Evolutionary conservation across 768 basidiomycete species (phyloP).

Genomic region (Boletus sp.): DNA sequence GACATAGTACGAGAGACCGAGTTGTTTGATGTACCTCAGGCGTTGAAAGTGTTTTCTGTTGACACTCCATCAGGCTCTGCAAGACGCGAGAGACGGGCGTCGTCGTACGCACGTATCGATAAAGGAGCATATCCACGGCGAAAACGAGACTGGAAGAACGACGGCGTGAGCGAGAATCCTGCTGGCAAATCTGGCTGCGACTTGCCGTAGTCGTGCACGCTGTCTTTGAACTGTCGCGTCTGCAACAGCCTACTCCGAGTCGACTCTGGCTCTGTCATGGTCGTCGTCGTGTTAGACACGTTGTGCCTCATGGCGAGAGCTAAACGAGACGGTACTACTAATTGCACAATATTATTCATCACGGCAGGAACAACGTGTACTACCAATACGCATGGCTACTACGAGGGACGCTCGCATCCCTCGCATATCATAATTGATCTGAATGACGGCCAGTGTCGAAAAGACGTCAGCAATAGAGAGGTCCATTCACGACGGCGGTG

Average conservation of each 20-base stretch:
- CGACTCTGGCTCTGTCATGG: background rate
- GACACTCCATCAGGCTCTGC: too few species aligned
- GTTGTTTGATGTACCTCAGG: conserved; percentile 73
- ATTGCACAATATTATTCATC: background rate
- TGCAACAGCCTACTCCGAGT: conserved; percentile 6
- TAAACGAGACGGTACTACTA: background rate
- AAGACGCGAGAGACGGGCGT: background rate
- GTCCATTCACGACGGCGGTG: too few species aligned
- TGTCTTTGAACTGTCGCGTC: conserved; percentile 36
- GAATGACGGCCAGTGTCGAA: too few species aligned
- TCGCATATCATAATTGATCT: too few species aligned
- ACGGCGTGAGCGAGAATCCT: background rate
- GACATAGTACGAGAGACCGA: conserved; percentile 73
- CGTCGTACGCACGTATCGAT: conserved; percentile 61
- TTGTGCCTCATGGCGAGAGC: background rate
- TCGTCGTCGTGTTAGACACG: too few species aligned
- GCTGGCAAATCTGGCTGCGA: background rate
- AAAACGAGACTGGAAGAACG: conserved; percentile 25
- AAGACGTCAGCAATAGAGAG: too few species aligned
- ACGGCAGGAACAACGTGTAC: background rate
- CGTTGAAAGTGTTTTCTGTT: conserved; percentile 69
- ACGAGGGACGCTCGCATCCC: too few species aligned
- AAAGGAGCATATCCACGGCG: conserved; percentile 42
- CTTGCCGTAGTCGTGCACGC: conserved; percentile 44
- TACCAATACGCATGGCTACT: too few species aligned